Evolutionary conservation across 495 filamentous ascomycete genomes (phyloP).

Genomic region (Xylaria scruposa): DNA sequence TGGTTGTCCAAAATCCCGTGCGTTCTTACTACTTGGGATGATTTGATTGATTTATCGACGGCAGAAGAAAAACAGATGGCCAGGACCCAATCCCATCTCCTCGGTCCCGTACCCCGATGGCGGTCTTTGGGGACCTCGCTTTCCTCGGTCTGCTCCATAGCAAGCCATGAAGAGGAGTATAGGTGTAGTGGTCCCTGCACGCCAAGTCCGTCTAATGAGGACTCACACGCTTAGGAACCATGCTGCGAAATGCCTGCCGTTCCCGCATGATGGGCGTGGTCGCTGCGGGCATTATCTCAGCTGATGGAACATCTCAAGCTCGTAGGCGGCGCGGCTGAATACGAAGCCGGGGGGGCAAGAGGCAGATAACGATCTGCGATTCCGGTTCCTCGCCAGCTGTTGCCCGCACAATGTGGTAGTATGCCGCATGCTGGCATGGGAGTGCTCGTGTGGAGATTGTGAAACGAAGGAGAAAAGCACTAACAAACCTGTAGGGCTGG

Average conservation of each 20-base stretch:
- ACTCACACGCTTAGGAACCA: neutral
- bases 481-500: constrained; percentile 18
- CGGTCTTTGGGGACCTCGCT: neutral
- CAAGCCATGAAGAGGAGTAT: neutral
- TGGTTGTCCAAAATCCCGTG: constrained; percentile 12
- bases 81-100: neutral
- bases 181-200: neutral
- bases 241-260: constrained; percentile 11
- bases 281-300: constrained; percentile 14
- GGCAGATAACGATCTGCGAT: constrained; percentile 9
- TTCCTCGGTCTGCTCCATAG: constrained; percentile 6
- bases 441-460: constrained; percentile 14
- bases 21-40: neutral
- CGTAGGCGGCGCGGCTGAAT: constrained; percentile 22
- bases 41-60: neutral
- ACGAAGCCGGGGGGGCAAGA: constrained; percentile 11
- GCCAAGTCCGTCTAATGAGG: neutral
- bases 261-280: constrained; percentile 6
- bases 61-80: neutral
- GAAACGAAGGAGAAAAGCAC: neutral
- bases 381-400: constrained; percentile 14
- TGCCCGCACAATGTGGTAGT: constrained; percentile 12
- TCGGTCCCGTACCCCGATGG: constrained; percentile 15
- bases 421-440: neutral
- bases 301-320: constrained; percentile 4